Evolutionary conservation across 345 rosid genomes (phyloP), one percentile per base, ranked within the genome.

Genomic region (Populus ilicifolia): DNA sequence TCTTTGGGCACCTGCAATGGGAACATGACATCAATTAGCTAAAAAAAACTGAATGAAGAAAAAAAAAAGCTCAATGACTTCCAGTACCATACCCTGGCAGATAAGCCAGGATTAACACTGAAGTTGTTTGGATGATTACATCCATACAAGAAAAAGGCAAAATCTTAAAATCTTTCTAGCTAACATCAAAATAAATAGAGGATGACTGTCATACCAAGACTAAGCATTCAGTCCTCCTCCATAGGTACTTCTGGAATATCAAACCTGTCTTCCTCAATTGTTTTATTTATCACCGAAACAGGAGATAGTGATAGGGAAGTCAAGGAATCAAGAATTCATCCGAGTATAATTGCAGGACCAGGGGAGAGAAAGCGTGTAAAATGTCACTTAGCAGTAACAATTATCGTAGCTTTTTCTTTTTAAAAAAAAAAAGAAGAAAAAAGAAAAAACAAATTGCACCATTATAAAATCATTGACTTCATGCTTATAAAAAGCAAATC

Each of bases 201-300:
- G 27, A 63, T 6, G 5, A 35, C 4, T 25, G 38, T 48, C 29
- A 10, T 33, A 75, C 76, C 39, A 65, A 41, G 73, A 74, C 63
- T 17, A 71, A n/a, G 8, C 2, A 41, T 33, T 90, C 83, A 92
- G 84, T 92, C 99, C 67, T 93, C 97, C 84, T 96, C 99, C 99
- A 94, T 94, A 9, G 97, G 99, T 44, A 96, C 95, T 7, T 96
- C 95, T n/a, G 99, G 98, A 79, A 96, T 89, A 80, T 96, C 98
- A 78, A 89, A 91, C 81, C 92, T 84, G 81, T 96, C 98, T 88
- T 96, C 99, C 84, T 89, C 86, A 16, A 90, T 92, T 1, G 94
- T 83, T 48, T 88, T 93, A 83, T 89, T 93, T 74, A 89, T 85
- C 72, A 89, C 89, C 29, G 87, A 84, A 68, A 89, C 82, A 21